Conservation (phyloP, 768 basidiomycete species). For the Lactarius tabidus region DNA sequence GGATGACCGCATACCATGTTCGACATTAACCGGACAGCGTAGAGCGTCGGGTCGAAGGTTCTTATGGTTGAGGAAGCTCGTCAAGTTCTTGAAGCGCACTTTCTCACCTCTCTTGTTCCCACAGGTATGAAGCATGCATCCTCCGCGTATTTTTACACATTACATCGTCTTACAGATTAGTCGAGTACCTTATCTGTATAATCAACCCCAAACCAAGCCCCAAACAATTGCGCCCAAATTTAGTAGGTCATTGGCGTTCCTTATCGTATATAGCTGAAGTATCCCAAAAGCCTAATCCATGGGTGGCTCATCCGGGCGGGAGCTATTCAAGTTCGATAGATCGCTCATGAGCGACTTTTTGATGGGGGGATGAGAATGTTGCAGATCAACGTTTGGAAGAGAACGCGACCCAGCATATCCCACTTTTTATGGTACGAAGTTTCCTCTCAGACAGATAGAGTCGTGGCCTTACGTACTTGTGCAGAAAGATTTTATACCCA, state of each 20-base stretch:
- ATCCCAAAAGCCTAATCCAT: slow-evolving; percentile 53
- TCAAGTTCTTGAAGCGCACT: slow-evolving; percentile 76
- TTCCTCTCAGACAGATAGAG: not conserved
- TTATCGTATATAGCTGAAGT: not conserved
- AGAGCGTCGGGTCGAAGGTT: slow-evolving; percentile 58
- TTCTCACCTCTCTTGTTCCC: slow-evolving; percentile 58
- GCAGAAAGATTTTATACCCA: slow-evolving; percentile 59
- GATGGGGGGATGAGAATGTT: slow-evolving; percentile 59
- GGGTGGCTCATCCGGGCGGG: slow-evolving; percentile 52
- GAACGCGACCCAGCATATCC: slow-evolving; percentile 72
- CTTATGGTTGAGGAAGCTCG: slow-evolving; percentile 79
- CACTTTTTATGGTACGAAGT: slow-evolving; percentile 48
- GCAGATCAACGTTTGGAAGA: slow-evolving; percentile 62
- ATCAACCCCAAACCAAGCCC: no score
- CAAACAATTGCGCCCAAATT: slow-evolving; percentile 63
- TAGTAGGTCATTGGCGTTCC: slow-evolving; percentile 40
- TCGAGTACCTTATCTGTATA: slow-evolving; percentile 75
- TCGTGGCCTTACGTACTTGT: not conserved
- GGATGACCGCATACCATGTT: no score
- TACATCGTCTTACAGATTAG: slow-evolving; percentile 14
- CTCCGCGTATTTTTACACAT: not conserved
- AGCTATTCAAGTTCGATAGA: slow-evolving; percentile 57
- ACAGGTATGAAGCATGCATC: slow-evolving; percentile 25
- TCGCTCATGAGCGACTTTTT: slow-evolving; percentile 72
- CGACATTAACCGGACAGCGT: not conserved